Conservation (phyloP, 2,329 filamentous ascomycete genomes). For the Knufia fluminis region DNA sequence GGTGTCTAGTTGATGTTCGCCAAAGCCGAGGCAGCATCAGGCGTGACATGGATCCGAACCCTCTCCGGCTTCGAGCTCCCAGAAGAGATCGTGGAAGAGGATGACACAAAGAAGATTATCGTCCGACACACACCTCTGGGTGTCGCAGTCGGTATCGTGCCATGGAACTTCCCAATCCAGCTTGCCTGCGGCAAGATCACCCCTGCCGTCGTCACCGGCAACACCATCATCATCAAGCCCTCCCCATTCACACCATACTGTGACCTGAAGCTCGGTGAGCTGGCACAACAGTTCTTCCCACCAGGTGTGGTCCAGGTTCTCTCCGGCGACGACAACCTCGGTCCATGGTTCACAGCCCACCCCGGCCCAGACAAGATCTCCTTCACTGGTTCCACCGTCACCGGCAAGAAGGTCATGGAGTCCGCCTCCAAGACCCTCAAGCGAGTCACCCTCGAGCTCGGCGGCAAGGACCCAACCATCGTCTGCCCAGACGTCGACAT, state of each 20-base stretch:
- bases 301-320: slow-evolving; percentile 55
- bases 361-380: slow-evolving; percentile 53
- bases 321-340: slow-evolving; percentile 52
- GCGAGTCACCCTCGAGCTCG: slow-evolving; percentile 52
- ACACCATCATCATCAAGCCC: slow-evolving; percentile 49
- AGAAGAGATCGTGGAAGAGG: slow-evolving; percentile 17
- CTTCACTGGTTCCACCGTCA: slow-evolving; percentile 54
- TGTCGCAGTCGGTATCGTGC: slow-evolving; percentile 46
- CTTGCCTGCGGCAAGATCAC: slow-evolving; percentile 43
- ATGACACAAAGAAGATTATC: slow-evolving; percentile 19
- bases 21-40: slow-evolving; percentile 14
- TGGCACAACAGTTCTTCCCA: slow-evolving; percentile 50
- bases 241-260: slow-evolving; percentile 46
- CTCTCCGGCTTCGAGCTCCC: slow-evolving; percentile 17
- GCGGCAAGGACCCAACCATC: slow-evolving; percentile 55
- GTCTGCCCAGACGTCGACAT: slow-evolving; percentile 50
- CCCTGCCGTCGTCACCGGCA: slow-evolving; percentile 43
- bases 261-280: slow-evolving; percentile 49
- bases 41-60: slow-evolving; percentile 16
- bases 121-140: slow-evolving; percentile 33
- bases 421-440: slow-evolving; percentile 50
- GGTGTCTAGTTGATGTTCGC: slow-evolving; percentile 17
- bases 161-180: slow-evolving; percentile 47
- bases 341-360: slow-evolving; percentile 50
- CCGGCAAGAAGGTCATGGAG: slow-evolving; percentile 53